Evolutionary conservation across 2,329 filamentous ascomycete species (phyloP).

Genomic region (Stagonosporopsis rhizophila): DNA sequence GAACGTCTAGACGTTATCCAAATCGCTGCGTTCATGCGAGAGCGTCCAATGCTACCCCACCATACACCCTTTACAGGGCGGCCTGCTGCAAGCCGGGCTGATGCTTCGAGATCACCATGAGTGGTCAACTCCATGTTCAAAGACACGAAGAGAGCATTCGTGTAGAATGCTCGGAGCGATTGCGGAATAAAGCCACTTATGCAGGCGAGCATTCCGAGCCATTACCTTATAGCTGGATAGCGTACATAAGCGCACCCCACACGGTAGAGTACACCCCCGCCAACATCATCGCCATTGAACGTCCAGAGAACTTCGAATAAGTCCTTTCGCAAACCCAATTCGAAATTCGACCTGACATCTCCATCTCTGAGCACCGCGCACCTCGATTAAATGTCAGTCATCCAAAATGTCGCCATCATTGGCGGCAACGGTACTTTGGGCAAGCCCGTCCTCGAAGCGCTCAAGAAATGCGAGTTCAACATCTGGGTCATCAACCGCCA

Average conservation of each 20-base stretch:
- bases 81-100: not conserved
- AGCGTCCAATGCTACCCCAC: not conserved
- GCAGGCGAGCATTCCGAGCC: conserved; percentile 11
- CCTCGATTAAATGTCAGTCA: conserved; percentile 28
- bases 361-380: not conserved
- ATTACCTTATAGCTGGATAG: not conserved
- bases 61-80: not conserved
- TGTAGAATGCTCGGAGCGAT: conserved; percentile 2
- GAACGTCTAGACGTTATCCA: not conserved
- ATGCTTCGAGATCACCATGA: not conserved
- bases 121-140: not conserved
- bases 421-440: conserved; percentile 49
- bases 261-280: conserved; percentile 1
- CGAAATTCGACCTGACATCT: not conserved
- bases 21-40: not conserved
- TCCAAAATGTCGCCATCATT: conserved; percentile 52
- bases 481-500: conserved; percentile 44
- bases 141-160: not conserved
- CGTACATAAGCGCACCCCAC: conserved; percentile 16
- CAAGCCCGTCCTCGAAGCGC: conserved; percentile 42
- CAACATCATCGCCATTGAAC: conserved; percentile 8
- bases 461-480: conserved; percentile 42
- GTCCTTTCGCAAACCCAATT: not conserved
- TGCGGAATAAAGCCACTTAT: conserved; percentile 6
- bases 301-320: not conserved